Evolutionary conservation across 1,284 basidiomycete genomes (phyloP), one percentile per base, ranked within the genome.

Genomic region (Cystobasidium sp.): DNA sequence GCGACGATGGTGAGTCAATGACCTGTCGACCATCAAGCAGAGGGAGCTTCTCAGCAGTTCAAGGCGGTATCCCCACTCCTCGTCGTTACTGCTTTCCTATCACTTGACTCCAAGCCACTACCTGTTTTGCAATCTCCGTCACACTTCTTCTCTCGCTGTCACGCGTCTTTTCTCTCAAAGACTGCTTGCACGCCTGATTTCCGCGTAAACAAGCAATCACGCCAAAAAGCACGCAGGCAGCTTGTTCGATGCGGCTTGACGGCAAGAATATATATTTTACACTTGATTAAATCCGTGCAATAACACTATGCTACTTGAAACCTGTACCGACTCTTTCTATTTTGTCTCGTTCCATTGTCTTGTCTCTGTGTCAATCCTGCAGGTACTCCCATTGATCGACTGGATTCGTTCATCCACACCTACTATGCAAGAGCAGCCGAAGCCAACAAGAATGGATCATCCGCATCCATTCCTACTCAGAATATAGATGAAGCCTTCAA

Each of bases 401-500:
- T 71, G 53, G 62, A 65, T 41, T 47, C 51, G 41, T 66, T 63
- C 46, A 12, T 70, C 39, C 37, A 46, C 10, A 41, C 56, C 37
- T 64, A 62, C 63, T 64, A 75, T 72, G 39, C 61, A 47, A 68
- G 62, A 37, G 53, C 51, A 41, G 51, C 63, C 9, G 53, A 44
- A 39, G 31, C 41, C 41, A 16, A 5, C 44, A 22, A 9, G 3
- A n/a, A 22, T 12, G 18, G 14, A 6, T 62, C 59, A 47, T 46
- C 37, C n/a, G 10, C 55, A 18, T 20, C 47, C 16, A 41, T 62
- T 8, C n/a, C 8, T 31, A 22, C 68, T 52, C 89, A 93, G 79
- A 87, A 84, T 61, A 83, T 89, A 44, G 93, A 95, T 80, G 89
- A 90, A 76, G 83, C 87, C 3, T 93, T 92, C 79, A 88, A 87